Evolutionary conservation across 208 protist species (phyloP).

Genomic region (Acanthamoeba divionensis): DNA sequence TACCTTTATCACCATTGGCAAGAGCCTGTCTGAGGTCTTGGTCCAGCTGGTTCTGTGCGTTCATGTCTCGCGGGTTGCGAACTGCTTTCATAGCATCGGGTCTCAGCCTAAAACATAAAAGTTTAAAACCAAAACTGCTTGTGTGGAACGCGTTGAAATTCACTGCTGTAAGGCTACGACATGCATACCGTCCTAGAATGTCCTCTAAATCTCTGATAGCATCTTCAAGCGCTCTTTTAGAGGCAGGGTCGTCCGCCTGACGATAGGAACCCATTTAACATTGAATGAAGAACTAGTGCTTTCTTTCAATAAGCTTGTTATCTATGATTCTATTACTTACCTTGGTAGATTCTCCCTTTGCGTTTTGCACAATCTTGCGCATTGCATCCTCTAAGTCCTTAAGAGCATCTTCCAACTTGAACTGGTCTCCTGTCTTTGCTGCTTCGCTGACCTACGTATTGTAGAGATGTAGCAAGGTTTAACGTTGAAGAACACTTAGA

Average conservation of each 20-base stretch:
- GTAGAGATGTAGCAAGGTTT: no score
- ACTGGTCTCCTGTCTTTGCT: background rate
- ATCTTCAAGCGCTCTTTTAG: background rate
- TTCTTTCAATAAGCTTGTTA: no score
- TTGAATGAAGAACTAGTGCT: no score
- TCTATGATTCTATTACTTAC: no score
- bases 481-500: no score
- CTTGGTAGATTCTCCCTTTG: background rate
- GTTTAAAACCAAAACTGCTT: no score
- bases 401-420: background rate
- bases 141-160: no score
- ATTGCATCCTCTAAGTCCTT: background rate
- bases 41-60: background rate
- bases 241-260: background rate
- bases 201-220: background rate
- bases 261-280: no score
- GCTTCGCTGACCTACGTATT: no score
- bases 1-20: background rate
- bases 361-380: background rate
- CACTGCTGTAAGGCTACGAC: no score
- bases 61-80: slow-evolving; percentile 22
- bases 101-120: background rate
- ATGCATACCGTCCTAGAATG: no score
- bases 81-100: background rate
- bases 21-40: background rate